phyloP scores from a whole-genome alignment of 2,329 filamentous ascomycete species.

The Talaromyces sp. region DNA sequence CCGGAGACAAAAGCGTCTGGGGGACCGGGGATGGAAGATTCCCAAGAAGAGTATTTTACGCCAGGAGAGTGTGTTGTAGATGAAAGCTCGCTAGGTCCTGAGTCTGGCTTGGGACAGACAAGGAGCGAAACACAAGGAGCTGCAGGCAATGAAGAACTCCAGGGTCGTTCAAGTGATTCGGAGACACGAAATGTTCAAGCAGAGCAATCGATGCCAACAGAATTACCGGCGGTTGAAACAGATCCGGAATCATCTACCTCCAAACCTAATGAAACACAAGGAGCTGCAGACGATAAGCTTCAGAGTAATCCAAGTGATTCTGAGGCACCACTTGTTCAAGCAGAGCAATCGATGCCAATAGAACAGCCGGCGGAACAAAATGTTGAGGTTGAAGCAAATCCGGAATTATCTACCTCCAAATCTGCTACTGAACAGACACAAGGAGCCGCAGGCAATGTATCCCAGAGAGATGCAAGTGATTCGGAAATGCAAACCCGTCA shows the following conservation, averaged over 20 bases:
- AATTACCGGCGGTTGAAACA: not conserved
- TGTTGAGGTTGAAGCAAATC: not conserved
- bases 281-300: not conserved
- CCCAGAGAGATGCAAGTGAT: not conserved
- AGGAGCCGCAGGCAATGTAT: not conserved
- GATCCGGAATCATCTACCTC: not conserved
- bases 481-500: not conserved
- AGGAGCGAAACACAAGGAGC: not conserved
- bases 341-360: not conserved
- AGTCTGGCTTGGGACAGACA: not conserved
- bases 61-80: not conserved
- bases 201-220: not conserved
- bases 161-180: not conserved
- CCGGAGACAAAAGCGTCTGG: not conserved
- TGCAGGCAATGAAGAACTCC: not conserved
- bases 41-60: not conserved
- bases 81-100: not conserved
- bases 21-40: not conserved
- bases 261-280: not conserved
- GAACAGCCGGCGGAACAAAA: not conserved
- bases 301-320: not conserved
- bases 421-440: not conserved
- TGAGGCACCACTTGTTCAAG: not conserved
- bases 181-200: not conserved
- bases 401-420: not conserved